These are phyloP conservation scores for Thermothielavioides terrestris DNA, from an alignment of 495 filamentous ascomycete species.

Conservation along the genomic window DNA sequence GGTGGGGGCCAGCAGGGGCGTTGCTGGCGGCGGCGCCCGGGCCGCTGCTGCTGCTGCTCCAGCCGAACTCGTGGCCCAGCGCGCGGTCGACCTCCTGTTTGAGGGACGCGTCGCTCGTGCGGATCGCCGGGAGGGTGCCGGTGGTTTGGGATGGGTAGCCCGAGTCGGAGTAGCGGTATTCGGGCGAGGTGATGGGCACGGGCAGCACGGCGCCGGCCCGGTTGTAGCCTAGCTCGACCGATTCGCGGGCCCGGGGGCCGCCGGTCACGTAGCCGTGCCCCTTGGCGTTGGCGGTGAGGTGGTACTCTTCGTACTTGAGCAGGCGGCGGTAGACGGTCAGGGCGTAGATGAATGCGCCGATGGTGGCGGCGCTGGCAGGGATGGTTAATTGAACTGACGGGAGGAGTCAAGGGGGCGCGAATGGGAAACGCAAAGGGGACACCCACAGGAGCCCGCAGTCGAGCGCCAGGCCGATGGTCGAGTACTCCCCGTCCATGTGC, in stretches of 20 bases:
- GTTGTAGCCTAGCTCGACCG: slow-evolving; percentile 18
- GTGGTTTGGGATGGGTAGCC: slow-evolving; percentile 8
- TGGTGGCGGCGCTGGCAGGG: slow-evolving; percentile 22
- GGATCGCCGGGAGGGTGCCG: not conserved
- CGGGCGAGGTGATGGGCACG: not conserved
- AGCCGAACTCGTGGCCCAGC: slow-evolving; percentile 35
- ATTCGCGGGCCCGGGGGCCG: not conserved
- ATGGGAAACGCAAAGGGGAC: not conserved
- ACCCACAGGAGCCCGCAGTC: slow-evolving; percentile 34
- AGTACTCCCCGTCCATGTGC: slow-evolving; percentile 32
- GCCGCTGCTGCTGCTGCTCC: slow-evolving; percentile 8
- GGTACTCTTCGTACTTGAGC: slow-evolving; percentile 37
- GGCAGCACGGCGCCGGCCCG: slow-evolving; percentile 2
- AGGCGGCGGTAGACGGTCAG: slow-evolving; percentile 32
- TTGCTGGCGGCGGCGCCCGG: slow-evolving; percentile 12
- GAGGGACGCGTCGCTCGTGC: not conserved
- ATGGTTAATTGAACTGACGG: not conserved
- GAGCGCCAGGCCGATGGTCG: slow-evolving; percentile 33
- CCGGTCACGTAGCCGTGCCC: not conserved
- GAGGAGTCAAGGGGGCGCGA: not conserved
- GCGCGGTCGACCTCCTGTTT: slow-evolving; percentile 28
- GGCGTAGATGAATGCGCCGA: slow-evolving; percentile 32
- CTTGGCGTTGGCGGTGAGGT: slow-evolving; percentile 28
- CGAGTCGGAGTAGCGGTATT: slow-evolving; percentile 1
- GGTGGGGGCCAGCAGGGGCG: slow-evolving; percentile 12